Conservation (phyloP, 208 protist genomes). For the Angomonas ambiguus region DNA sequence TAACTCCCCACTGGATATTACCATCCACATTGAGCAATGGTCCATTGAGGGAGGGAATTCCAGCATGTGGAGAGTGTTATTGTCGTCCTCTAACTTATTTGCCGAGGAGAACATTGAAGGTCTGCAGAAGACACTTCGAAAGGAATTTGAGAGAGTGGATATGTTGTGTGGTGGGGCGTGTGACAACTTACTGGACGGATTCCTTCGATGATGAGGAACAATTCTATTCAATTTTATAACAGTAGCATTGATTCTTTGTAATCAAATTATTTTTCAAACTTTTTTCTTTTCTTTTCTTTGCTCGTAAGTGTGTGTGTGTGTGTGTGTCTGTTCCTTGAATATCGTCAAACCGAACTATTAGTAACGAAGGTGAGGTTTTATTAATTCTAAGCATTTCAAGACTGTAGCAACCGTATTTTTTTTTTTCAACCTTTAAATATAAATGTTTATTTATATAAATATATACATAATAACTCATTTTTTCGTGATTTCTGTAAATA, state of each 20-base stretch:
- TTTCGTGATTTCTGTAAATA: too few species aligned
- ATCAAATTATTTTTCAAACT: constrained; percentile 9
- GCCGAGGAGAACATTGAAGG: constrained; percentile 37
- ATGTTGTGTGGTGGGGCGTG: constrained; percentile 30
- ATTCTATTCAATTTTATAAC: neutral
- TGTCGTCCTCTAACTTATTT: constrained; percentile 43
- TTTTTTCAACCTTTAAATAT: too few species aligned
- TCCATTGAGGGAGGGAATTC: constrained; percentile 16
- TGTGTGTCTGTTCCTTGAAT: neutral
- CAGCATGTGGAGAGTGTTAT: constrained; percentile 45
- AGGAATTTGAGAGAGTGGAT: constrained; percentile 16
- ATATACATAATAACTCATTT: too few species aligned
- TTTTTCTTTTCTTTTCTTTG: constrained; percentile 20
- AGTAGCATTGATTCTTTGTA: constrained; percentile 6
- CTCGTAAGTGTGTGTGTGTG: neutral
- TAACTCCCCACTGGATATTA: constrained; percentile 50
- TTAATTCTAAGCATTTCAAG: too few species aligned
- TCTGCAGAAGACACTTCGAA: constrained; percentile 17
- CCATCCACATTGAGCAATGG: constrained; percentile 47
- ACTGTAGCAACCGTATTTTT: too few species aligned
- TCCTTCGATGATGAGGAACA: neutral
- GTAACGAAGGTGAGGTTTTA: too few species aligned
- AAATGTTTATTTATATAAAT: too few species aligned
- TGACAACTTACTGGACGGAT: constrained; percentile 1
- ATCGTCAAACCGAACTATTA: too few species aligned